Base-by-base conservation (phyloP, 2,329 filamentous ascomycete genomes). In the Penicillium sclerotigenum region DNA sequence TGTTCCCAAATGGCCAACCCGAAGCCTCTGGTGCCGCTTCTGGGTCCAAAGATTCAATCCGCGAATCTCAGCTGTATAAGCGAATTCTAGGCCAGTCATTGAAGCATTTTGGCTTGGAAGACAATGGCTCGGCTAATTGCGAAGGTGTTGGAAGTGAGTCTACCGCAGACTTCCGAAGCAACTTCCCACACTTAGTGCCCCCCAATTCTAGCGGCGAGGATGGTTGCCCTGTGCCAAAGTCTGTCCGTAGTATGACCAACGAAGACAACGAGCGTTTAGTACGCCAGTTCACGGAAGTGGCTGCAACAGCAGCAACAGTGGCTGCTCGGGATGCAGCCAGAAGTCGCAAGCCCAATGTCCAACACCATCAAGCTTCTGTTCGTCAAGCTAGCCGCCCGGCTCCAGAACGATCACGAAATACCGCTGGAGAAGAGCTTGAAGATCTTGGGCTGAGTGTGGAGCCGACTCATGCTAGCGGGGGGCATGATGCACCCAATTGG, bases 401-500 rank as follows among this genome's bases (percentile, higher is more conserved):
- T 52, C 68, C 70, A 22, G 72, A 75, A 18, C 65, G 66, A 41
- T 49, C 63, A 18, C 75, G 71, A 28, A 71, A 73, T 45, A 13
- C 28, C 11, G 65, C 75, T 40, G 62, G 67, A 4, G 75, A 76
- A 7, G 79, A 80, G 13, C 71, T 51, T 34, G 83, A 84, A 37
- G 80, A 82, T 31, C 68, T 71, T 18, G 77, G 71, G 26, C 62
- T 74, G 48, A 57, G 65, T 45, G 54, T 63, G 16, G 71, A 73
- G 34, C 75, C 75, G 26, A 76, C 80, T 42, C 75, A 79, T 50
- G 69, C 71, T 38, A 77, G 77, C 50, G 90, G 89, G 43, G 92
- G 93, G 0, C 95, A 99, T 67, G 94, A 99, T 73, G 94, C 94
- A n/a, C 94, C 94, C 5, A 99, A 99, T 72, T 99, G 94, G 94